A percentile compares a stretch with the other conserved stretches of the same genome.
Conservation (phyloP, 148 eudicot genomes). For the Nepenthes gracilis region DNA sequence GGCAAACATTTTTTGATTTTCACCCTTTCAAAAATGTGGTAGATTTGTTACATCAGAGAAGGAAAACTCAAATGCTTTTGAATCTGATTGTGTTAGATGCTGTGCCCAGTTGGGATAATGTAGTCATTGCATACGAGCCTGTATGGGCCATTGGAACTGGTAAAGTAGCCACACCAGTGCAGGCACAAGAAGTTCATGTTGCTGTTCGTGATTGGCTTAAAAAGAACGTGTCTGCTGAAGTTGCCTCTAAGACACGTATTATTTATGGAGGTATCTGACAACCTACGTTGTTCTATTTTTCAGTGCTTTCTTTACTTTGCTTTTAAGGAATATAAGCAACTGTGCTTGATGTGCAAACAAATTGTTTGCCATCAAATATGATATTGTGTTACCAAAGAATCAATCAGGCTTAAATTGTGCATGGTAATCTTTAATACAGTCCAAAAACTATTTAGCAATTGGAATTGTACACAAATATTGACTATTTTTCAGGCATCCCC, state of each 20-base stretch:
- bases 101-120: constrained; percentile 81
- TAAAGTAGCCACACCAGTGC: constrained; percentile 87
- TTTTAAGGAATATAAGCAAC: no score
- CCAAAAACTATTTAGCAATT: no score
- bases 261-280: constrained; percentile 86
- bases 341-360: neutral
- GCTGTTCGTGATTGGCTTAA: constrained; percentile 97
- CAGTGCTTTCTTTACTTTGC: no score
- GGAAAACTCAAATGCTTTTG: neutral
- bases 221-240: constrained; percentile 88
- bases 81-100: constrained; percentile 43
- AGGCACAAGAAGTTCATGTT: constrained; percentile 93
- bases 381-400: no score
- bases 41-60: neutral
- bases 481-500: no score
- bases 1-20: constrained; percentile 26
- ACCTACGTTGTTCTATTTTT: neutral
- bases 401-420: no score
- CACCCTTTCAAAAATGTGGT: neutral
- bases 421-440: no score
- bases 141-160: constrained; percentile 99
- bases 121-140: constrained; percentile 94
- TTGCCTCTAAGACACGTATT: constrained; percentile 90
- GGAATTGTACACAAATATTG: no score
- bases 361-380: no score